phyloP scores from a whole-genome alignment of 768 basidiomycete genomes.

The Peribolospora kevripleyi region DNA sequence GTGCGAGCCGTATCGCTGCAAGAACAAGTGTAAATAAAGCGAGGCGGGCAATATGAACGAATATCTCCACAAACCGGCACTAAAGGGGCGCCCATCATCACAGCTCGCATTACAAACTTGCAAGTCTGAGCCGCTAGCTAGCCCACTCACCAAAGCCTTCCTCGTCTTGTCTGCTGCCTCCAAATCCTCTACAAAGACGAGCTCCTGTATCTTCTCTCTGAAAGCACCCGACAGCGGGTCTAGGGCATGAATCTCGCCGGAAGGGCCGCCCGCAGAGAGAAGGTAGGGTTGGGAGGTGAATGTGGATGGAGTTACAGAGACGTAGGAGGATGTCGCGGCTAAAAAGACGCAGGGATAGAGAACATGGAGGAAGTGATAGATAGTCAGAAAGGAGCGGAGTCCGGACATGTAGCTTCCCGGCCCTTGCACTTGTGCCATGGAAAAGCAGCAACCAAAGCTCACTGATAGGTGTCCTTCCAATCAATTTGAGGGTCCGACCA shows the following conservation, averaged over 20 bases:
- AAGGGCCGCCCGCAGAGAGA: constrained; percentile 16
- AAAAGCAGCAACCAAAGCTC: background rate
- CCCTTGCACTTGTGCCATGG: background rate
- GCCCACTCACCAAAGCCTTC: constrained; percentile 12
- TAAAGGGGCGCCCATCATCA: background rate
- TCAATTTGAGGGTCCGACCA: background rate
- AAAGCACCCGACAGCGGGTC: constrained; percentile 6
- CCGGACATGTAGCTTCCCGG: constrained; percentile 4
- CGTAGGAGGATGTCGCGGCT: constrained; percentile 15
- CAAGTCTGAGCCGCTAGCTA: background rate
- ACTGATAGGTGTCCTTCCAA: constrained; percentile 11
- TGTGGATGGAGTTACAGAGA: constrained; percentile 6
- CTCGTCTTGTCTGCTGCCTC: constrained; percentile 13
- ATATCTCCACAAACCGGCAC: background rate
- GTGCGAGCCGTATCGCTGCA: constrained; percentile 14
- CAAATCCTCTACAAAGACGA: constrained; percentile 9
- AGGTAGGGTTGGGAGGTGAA: constrained; percentile 3
- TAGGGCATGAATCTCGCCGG: constrained; percentile 11
- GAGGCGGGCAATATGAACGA: background rate
- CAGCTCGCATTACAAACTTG: background rate
- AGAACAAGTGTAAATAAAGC: background rate
- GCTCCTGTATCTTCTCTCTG: constrained; percentile 12
- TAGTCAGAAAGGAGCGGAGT: background rate
- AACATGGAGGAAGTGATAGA: background rate
- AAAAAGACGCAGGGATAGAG: background rate